Evolutionary conservation across 2,329 filamentous ascomycete genomes (phyloP), one percentile per base, ranked within the genome.

Genomic region (Aspergillus candidus): DNA sequence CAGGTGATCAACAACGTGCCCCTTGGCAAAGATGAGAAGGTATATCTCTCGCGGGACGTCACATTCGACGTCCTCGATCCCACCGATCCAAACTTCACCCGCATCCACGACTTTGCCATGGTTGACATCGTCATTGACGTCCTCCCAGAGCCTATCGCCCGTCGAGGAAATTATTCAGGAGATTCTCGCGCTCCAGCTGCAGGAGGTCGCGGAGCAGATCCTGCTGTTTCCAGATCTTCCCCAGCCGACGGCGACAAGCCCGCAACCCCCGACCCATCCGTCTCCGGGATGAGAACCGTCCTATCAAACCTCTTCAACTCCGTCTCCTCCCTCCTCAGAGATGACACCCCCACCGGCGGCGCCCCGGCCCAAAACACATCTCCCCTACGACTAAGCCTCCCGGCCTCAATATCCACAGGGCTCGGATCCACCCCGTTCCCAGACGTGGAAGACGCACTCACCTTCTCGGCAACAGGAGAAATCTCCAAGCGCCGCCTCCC

Each of bases 21-120:
- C 1, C 73, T 98, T 3, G 91, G 91, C 4, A 83, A 86, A 38
- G 88, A 97, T 59, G 91, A 97, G 66, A 86, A 84, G 51, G 81
- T 96, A 14, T 86, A 87, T 60, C 78, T 97, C 51, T 77, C 84
- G 37, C 80, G 85, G 17, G 82, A 88, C 46, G 78, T 91, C 18
- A 81, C 88, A 22, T 80, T 84, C 45, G 83, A 86, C 52, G 78
- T 89, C 31, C 56, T 75, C 30, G 71, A 71, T 57, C 68, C 70
- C 4, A 79, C 80, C 15, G 91, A 96, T 65, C 86, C 89, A 11
- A 83, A 90, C 45, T 96, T 96, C 63, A 86, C 83, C 8, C 79
- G 87, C 22, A 74, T 90, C 18, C 80, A 86, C 37, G 87, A 95
- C 57, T 67, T 79, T 4, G 75, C 85, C 44, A 77, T 83, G 50